Base-by-base conservation (phyloP, 1,284 basidiomycete species). In the Apiotrichum montevideense region DNA sequence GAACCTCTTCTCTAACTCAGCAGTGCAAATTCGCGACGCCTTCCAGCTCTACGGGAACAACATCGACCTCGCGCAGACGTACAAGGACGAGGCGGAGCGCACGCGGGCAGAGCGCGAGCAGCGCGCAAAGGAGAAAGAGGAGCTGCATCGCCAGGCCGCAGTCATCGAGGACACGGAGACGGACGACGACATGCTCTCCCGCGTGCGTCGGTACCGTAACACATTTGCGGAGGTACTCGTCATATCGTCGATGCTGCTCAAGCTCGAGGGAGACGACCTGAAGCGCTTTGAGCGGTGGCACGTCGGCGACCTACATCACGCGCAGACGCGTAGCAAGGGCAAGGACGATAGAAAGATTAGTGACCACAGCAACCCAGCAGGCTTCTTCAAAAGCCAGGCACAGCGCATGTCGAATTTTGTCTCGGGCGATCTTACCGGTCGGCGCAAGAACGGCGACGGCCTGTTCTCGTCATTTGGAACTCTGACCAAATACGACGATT, bases 141-240 rank as follows among this genome's bases (percentile, higher is more conserved):
- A 50, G 32, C 46, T 43, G 13, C 35, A 46, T 5, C 14, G 13
- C 29, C 53, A 54, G 11, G 54, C 55, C 8, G 42, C 55, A 39
- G n/a, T 56, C 6, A 46, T 58, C 4, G 52, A 52, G 35, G 42
- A 35, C 21, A 40, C 45, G 29, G 32, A 35, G 35, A 39, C 10
- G 8, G 33, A 35, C n/a, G 52, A 61, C 7, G 66, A 68, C 57
- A 67, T 70, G 66, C 58, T 70, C 6, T 21, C 54, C 2, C 52
- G 69, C 7, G 68, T 73, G 5, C 47, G 61, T 13, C 48, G 64
- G 42, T 78, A 78, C 51, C 67, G 77, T 29, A 61, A 68, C 50
- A 70, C 71, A 0, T 78, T 76, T 57, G 77, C 77, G 11, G 67
- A 71, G 54, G 64, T 77, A 15, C 66, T 78, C 1, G 75, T 77